phyloP scores from a whole-genome alignment of 257 asterid species.

The Rehmannia glutinosa region DNA sequence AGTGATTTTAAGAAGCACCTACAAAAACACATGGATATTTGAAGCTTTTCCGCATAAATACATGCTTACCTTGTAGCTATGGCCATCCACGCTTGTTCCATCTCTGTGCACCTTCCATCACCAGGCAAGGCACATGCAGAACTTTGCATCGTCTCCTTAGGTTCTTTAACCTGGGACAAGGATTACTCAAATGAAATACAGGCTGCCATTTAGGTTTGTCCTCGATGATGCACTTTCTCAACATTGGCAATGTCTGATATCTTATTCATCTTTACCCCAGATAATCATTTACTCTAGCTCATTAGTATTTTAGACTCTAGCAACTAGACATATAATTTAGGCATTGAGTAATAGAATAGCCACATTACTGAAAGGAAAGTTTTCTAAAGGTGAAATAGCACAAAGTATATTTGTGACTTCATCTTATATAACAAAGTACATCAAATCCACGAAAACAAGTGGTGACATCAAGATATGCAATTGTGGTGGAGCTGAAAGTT shows the following conservation, averaged over 20 bases:
- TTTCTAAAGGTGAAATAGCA: background rate
- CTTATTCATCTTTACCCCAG: background rate
- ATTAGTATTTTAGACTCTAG: background rate
- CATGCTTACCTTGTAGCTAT: slow-evolving; percentile 73
- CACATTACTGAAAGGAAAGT: background rate
- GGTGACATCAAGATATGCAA: slow-evolving; percentile 40
- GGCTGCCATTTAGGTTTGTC: background rate
- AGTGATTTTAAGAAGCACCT: background rate
- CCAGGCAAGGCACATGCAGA: slow-evolving; percentile 99
- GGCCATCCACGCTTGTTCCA: slow-evolving; percentile 99
- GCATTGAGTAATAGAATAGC: background rate
- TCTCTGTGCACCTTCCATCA: slow-evolving; percentile 85
- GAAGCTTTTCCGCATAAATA: background rate
- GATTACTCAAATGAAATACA: slow-evolving; percentile 18
- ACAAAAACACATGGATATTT: background rate
- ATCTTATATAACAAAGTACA: background rate
- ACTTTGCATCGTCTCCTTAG: slow-evolving; percentile 74
- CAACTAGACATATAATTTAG: background rate
- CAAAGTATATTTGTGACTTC: background rate
- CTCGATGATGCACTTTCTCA: slow-evolving; percentile 7
- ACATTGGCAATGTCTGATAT: background rate
- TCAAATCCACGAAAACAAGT: background rate
- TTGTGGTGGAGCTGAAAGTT: slow-evolving; percentile 78
- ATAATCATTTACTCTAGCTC: background rate
- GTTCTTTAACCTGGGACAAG: slow-evolving; percentile 72